Percentiles rank a stretch among this genome's conserved stretches.
phyloP scores from a whole-genome alignment of 345 rosid species.

The Alliaria petiolata region DNA sequence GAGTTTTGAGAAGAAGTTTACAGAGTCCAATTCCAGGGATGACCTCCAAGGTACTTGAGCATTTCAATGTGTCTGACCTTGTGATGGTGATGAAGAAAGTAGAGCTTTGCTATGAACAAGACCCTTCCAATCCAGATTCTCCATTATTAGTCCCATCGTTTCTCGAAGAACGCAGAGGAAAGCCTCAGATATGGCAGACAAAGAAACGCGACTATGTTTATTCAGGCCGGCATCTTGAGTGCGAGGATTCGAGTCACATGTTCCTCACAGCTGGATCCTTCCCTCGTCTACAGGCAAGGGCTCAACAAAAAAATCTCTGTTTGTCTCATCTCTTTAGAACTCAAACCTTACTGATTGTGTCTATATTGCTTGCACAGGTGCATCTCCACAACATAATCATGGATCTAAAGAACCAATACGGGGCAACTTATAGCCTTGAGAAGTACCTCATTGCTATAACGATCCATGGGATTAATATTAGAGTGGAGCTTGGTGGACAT shows the following conservation, averaged over 20 bases:
- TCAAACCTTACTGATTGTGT: conserved; percentile 3
- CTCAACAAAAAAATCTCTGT: neutral
- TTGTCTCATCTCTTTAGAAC: conserved; percentile 13
- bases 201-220: conserved; percentile 52
- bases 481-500: conserved; percentile 94
- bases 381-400: conserved; percentile 75
- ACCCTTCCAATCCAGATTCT: conserved; percentile 69
- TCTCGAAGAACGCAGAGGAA: conserved; percentile 96
- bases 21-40: conserved; percentile 89
- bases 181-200: conserved; percentile 75
- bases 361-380: conserved; percentile 47
- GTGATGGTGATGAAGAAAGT: conserved; percentile 83
- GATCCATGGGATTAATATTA: conserved; percentile 70
- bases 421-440: conserved; percentile 84
- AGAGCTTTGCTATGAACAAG: conserved; percentile 78
- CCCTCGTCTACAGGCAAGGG: conserved; percentile 80
- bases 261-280: conserved; percentile 91
- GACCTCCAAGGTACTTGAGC: conserved; percentile 77
- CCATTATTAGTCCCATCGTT: conserved; percentile 70
- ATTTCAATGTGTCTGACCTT: conserved; percentile 64
- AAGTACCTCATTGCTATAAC: conserved; percentile 69
- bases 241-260: conserved; percentile 85
- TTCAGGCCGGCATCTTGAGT: conserved; percentile 86
- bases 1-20: conserved; percentile 61
- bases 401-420: conserved; percentile 76